Evolutionary conservation across 2,329 filamentous ascomycete genomes (phyloP), one percentile per base, ranked within the genome.

Genomic region (Aureobasidium leucospermi): DNA sequence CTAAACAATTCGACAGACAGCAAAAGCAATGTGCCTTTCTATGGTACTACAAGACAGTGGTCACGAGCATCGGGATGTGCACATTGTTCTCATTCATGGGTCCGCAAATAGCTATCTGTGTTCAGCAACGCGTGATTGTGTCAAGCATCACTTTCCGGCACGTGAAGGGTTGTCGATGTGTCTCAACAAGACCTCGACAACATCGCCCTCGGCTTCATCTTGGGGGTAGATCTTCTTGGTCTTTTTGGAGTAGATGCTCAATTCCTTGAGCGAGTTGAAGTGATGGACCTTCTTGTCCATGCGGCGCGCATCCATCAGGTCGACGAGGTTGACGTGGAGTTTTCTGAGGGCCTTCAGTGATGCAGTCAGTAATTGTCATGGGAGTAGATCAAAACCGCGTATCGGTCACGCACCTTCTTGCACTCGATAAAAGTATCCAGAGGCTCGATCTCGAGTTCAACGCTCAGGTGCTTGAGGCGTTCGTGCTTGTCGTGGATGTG

Each of bases 311-410:
- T 62, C 19, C 32, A 63, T 52, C 19, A 65, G 51, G 41, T 65
- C 63, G 10, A 61, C 42, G 10, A 63, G 43, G 45, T 65, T 65
- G 58, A 65, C 58, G 23, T 62, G 16, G 8, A 62, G 43, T 2
- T 46, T 28, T 8, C 32, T 59, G 1, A 65, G 60, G 7, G 58
- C 60, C 63, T 65, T 23, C 23, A 23, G 23, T 15, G 3, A n/a
- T 36, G 32, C 23, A 15, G 23, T 23, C 23, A 23, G 23, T 15
- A 6, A 28, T 34, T 23, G 11, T 53, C n/a, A 32, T 23, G 8
- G 23, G 23, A 43, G n/a, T n/a, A 15, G 5, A 7, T 28, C 13
- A 15, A 6, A n/a, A 28, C 5, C 9, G 6, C 7, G 8, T 4
- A 45, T 10, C 9, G 8, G 28, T 34, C 4, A 23, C 47, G 13